Evolutionary conservation across 441 rosid species (phyloP).

Genomic region (Aleurites moluccanus): DNA sequence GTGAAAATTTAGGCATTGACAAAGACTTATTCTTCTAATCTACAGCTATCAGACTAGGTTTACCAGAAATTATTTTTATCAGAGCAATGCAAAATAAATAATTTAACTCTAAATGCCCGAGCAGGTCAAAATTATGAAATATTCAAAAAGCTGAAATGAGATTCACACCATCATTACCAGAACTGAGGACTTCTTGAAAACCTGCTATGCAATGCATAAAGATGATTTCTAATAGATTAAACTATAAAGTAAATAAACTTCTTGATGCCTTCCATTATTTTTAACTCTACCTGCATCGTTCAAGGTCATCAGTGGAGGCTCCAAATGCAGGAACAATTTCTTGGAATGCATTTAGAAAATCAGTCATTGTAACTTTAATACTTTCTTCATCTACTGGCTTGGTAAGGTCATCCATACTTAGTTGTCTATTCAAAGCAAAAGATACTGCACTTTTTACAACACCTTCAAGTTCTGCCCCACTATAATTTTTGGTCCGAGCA

Average conservation of each 20-base stretch:
- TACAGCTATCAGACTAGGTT: background rate
- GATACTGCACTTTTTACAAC: conserved; percentile 99
- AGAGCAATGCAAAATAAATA: background rate
- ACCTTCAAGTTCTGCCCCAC: conserved; percentile 99
- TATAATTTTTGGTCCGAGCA: conserved; percentile 96
- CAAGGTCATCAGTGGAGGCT: conserved; percentile 96
- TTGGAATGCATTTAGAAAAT: conserved; percentile 75
- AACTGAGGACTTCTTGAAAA: background rate
- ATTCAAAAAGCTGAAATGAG: background rate
- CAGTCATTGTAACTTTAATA: conserved; percentile 92
- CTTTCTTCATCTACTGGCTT: conserved; percentile 96
- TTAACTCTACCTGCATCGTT: conserved; percentile 75
- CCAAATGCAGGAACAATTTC: conserved; percentile 96
- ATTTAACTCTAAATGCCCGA: background rate
- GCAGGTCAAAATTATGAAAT: background rate
- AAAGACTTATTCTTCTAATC: background rate
- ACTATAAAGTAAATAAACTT: background rate
- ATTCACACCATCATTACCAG: background rate
- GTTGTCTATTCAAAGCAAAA: conserved; percentile 89
- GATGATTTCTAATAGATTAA: background rate
- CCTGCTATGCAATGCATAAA: background rate
- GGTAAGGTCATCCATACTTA: conserved; percentile 95
- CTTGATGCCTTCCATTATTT: background rate
- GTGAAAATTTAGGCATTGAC: conserved; percentile 27
- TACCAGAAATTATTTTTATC: background rate